Conservation (phyloP, 768 basidiomycete species). For the Pleurotus tuoliensis region DNA sequence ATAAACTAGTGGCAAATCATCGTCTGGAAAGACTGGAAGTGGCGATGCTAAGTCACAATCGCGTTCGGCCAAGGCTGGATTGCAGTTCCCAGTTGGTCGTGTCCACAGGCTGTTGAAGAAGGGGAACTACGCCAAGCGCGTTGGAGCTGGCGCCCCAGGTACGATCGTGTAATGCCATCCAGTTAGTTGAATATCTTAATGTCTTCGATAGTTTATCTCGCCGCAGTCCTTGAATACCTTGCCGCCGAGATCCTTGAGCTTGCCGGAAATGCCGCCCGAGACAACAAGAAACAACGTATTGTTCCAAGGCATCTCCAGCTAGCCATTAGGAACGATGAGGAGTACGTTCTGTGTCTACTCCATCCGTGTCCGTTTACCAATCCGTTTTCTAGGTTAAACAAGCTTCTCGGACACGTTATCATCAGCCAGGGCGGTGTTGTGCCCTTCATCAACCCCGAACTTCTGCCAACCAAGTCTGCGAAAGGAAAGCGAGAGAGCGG, state of each 20-base stretch:
- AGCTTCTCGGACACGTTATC: conserved; percentile 56
- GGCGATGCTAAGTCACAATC: conserved; percentile 56
- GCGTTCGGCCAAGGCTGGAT: conserved; percentile 61
- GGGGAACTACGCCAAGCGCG: conserved; percentile 68
- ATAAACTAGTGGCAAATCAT: conserved; percentile 17
- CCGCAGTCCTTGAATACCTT: conserved; percentile 85
- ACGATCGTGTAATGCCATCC: conserved; percentile 12
- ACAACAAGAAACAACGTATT: conserved; percentile 82
- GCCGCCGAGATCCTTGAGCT: conserved; percentile 85
- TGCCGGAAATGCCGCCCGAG: conserved; percentile 74
- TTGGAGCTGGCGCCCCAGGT: conserved; percentile 70
- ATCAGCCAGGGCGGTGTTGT: conserved; percentile 77
- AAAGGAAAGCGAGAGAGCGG: conserved; percentile 8
- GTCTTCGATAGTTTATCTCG: conserved; percentile 59
- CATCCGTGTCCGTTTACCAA: neutral
- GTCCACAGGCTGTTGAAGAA: conserved; percentile 75
- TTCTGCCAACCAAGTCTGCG: conserved; percentile 9
- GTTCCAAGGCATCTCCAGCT: conserved; percentile 80
- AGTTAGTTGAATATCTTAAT: conserved; percentile 2
- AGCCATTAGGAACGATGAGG: conserved; percentile 76
- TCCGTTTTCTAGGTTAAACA: conserved; percentile 40
- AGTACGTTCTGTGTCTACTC: conserved; percentile 30
- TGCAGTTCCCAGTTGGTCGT: conserved; percentile 80
- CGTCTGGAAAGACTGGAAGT: conserved; percentile 32
- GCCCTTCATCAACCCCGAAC: conserved; percentile 13